Conservation (phyloP, 176 grass and related monocot species). For the Aegilops bicornis region DNA sequence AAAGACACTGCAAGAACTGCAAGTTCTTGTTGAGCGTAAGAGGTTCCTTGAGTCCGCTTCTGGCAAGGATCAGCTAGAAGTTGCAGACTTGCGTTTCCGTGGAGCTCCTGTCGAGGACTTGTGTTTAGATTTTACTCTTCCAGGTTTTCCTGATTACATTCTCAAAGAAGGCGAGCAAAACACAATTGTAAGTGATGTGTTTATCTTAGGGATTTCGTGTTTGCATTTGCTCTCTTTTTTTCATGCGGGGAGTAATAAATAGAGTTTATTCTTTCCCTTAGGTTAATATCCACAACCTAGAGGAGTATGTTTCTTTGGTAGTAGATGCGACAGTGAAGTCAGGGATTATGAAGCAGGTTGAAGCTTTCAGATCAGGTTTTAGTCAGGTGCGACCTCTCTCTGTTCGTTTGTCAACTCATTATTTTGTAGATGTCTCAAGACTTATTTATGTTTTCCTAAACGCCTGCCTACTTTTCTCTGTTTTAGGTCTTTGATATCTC, state of each 20-base stretch:
- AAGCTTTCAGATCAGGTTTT: constrained; percentile 90
- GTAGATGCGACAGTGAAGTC: constrained; percentile 81
- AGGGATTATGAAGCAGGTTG: constrained; percentile 76
- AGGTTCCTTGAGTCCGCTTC: constrained; percentile 45
- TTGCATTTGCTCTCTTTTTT: background rate
- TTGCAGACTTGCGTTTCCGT: constrained; percentile 53
- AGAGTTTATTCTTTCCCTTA: constrained; percentile 32
- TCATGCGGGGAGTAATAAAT: background rate
- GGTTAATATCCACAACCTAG: constrained; percentile 82
- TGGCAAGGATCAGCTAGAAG: constrained; percentile 42
- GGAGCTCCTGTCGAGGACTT: constrained; percentile 68
- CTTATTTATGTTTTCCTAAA: background rate
- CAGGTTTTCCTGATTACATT: constrained; percentile 83
- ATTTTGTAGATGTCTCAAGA: background rate
- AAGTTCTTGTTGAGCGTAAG: constrained; percentile 65
- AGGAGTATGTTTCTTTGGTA: constrained; percentile 73
- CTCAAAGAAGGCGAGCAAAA: constrained; percentile 69
- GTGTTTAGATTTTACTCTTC: constrained; percentile 88
- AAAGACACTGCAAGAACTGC: constrained; percentile 84
- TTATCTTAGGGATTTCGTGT: constrained; percentile 16
- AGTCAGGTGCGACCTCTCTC: constrained; percentile 59
- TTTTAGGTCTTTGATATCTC: constrained; percentile 81
- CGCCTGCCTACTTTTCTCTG: background rate
- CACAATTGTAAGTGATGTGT: constrained; percentile 51
- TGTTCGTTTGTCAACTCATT: background rate